Conservation (phyloP, 163 green algal species). For the Coccomyxa subellipsoidea region DNA sequence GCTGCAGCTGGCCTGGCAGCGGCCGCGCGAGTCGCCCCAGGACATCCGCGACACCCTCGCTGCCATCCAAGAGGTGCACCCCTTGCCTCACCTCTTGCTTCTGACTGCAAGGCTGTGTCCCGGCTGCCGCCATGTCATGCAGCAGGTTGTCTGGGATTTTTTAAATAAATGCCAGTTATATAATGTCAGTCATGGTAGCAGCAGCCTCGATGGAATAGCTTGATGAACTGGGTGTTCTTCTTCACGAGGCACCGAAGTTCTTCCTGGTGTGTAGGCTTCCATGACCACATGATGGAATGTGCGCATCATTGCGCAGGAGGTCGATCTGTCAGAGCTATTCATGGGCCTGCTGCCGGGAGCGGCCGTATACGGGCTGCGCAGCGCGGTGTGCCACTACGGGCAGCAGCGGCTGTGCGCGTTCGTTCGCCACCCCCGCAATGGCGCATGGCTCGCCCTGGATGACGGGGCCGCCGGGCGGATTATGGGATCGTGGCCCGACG, state of each 20-base stretch:
- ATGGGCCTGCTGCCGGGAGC: not conserved
- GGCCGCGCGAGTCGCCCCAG: slow-evolving; percentile 23
- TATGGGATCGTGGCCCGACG: not conserved
- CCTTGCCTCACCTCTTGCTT: not conserved
- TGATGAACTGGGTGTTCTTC: too few species aligned
- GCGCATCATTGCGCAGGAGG: slow-evolving; percentile 22
- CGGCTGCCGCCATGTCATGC: not conserved
- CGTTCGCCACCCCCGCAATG: slow-evolving; percentile 28
- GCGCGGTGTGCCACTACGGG: slow-evolving; percentile 47
- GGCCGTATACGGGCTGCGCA: slow-evolving; percentile 30
- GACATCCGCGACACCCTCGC: slow-evolving; percentile 17
- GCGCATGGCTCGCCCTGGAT: slow-evolving; percentile 41
- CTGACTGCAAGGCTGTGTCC: not conserved
- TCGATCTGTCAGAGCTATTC: slow-evolving; percentile 34
- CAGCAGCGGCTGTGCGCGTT: slow-evolving; percentile 34
- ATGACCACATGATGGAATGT: too few species aligned
- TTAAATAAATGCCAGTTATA: too few species aligned
- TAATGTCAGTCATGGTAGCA: too few species aligned
- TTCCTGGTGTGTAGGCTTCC: too few species aligned
- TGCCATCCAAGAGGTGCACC: not conserved
- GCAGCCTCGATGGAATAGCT: too few species aligned
- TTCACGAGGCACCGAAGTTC: too few species aligned
- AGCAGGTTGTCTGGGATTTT: not conserved
- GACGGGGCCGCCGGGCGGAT: not conserved
- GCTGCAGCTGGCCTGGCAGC: slow-evolving; percentile 57